phyloP scores from a whole-genome alignment of 2,329 filamentous ascomycete species.

The Dactylellina haptotyla region DNA sequence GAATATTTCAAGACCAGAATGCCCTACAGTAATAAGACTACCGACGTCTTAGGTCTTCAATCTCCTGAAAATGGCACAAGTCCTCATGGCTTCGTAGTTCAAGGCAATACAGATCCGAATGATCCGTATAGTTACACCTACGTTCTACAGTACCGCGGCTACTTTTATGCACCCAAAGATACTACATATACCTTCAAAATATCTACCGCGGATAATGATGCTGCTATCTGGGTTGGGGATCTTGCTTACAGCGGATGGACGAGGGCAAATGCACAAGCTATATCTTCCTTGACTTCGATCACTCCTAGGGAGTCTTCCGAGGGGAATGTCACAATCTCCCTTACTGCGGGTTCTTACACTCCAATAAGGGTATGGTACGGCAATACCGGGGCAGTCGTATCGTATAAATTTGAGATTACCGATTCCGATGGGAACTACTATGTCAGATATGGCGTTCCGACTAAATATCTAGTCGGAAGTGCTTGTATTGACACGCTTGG shows the following conservation, averaged over 20 bases:
- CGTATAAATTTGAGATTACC: neutral
- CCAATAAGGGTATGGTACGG: neutral
- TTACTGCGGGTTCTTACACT: neutral
- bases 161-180: constrained; percentile 9
- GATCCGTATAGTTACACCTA: neutral
- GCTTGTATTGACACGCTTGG: neutral
- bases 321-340: neutral
- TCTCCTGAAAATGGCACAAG: neutral
- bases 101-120: neutral
- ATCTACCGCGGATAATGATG: neutral
- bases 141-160: neutral
- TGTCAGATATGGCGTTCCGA: neutral
- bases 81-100: neutral
- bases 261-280: neutral
- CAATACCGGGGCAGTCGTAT: neutral
- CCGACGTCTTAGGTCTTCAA: neutral
- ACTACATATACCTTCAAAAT: constrained; percentile 15
- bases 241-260: neutral
- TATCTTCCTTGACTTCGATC: neutral
- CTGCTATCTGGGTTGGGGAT: constrained; percentile 5
- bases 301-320: neutral
- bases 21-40: neutral
- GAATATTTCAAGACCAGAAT: neutral
- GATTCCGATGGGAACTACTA: neutral
- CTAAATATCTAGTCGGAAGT: constrained; percentile 1